Base-by-base conservation (phyloP, 2,329 filamentous ascomycete species). In the Fusarium zealandicum region DNA sequence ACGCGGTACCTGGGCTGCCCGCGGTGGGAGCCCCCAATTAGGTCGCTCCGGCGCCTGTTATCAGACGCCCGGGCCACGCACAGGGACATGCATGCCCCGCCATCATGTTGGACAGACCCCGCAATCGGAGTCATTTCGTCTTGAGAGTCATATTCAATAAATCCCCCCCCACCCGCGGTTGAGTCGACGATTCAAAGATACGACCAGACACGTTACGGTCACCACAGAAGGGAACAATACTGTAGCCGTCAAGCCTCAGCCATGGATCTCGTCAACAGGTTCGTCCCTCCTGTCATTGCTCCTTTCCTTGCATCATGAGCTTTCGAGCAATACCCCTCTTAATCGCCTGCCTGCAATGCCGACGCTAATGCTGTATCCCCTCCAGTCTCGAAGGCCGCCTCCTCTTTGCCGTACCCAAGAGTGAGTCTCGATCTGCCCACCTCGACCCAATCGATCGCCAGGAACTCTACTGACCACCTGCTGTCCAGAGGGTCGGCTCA, bases 401-500 rank as follows among this genome's bases (percentile, higher is more conserved):
- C 51, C 85, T 98, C 59, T 97, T 99, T 73, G 95, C 95, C 58
- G 91, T 99, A n/a, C 95, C 95, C 57, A 99, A 99, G 80, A 99
- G 92, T 93, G 80, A 80, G 90, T 86, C 11, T 17, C 16, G 7
- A 13, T 28, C 11, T 17, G 3, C 32, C 14, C 16, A 16, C 13
- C 11, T n/a, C 20, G 8, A 38, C 31, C 22, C 18, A 25, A 36
- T 40, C 9, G 22, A 12, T 31, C 4, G 25, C 51, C 61, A 61
- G 56, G 43, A 60, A 63, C 47, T 44, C 57, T 60, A 33, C 42
- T 63, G 17, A 61, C 30, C 16, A 3, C 8, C 12, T 40, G 39
- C 40, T 48, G 42, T 54, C 31, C 18, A 96, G 92, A 99, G 89
- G 95, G 95, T 61, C 90, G 95, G 51, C 87, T 99, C 49, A 90